Percentiles rank a stretch among this genome's conserved stretches.
phyloP scores from a whole-genome alignment of 139 green algal genomes.

The Mesotaenium endlicherianum region DNA sequence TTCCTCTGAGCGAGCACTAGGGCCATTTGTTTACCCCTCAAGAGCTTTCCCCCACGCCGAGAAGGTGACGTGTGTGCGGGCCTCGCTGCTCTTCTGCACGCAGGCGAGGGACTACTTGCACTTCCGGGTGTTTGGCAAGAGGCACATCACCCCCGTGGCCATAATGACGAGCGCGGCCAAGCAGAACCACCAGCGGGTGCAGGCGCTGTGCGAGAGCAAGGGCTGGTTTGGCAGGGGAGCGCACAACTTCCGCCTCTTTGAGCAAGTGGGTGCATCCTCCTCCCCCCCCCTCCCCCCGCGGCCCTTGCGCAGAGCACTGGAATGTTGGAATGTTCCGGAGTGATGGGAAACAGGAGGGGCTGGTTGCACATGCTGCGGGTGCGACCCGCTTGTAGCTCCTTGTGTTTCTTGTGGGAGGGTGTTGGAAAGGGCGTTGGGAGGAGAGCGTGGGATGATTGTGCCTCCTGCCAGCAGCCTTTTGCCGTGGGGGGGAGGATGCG shows the following conservation, averaged over 20 bases:
- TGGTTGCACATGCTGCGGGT: no score
- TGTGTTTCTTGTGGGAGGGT: no score
- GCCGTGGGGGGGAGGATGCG: no score
- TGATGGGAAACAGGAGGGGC: no score
- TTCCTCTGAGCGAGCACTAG: neutral
- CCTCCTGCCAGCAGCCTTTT: no score
- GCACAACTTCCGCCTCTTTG: conserved; percentile 77
- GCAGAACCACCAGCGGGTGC: conserved; percentile 85
- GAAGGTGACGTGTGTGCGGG: neutral
- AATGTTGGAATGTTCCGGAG: no score
- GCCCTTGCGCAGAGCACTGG: no score
- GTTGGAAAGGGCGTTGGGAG: no score
- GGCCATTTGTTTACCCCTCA: neutral
- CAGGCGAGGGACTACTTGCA: conserved; percentile 89
- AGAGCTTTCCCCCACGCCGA: neutral
- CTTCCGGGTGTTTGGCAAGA: conserved; percentile 78
- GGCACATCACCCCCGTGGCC: conserved; percentile 83
- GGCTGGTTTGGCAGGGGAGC: conserved; percentile 80
- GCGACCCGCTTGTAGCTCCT: no score
- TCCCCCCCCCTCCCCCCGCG: no score
- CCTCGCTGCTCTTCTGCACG: neutral
- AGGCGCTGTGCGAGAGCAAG: conserved; percentile 37
- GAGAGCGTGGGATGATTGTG: no score
- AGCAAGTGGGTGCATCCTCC: no score
- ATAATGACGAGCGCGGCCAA: conserved; percentile 98